A percentile compares a stretch with the other conserved stretches of the same genome.
phyloP scores from a whole-genome alignment of 257 asterid genomes.

The Thymus quinquecostatus region DNA sequence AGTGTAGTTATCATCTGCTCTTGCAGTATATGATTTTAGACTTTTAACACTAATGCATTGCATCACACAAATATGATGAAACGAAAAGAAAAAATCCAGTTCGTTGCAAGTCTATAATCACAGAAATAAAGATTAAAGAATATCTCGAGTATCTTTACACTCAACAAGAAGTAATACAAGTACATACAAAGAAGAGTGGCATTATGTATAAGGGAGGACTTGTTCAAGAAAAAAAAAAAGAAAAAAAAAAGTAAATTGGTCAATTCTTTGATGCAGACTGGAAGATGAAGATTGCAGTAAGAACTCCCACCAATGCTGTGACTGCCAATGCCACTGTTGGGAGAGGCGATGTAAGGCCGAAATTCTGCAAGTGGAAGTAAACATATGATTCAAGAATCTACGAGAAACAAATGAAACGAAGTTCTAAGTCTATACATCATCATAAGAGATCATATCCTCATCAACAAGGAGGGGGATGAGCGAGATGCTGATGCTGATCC shows the following conservation, averaged over 20 bases:
- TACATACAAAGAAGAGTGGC: conserved; percentile 5
- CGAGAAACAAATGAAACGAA: neutral
- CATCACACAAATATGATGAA: no score
- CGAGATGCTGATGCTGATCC: neutral
- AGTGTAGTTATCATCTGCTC: neutral
- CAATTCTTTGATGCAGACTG: conserved; percentile 78
- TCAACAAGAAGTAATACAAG: neutral
- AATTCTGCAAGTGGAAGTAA: conserved; percentile 39
- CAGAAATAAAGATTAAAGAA: neutral
- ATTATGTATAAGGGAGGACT: conserved; percentile 2
- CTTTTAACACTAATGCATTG: no score
- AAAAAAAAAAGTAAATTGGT: conserved; percentile 27
- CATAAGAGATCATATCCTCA: neutral
- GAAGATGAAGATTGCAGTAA: conserved; percentile 83
- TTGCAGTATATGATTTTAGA: neutral
- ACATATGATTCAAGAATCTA: neutral
- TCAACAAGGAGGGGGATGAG: neutral
- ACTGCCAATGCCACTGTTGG: conserved; percentile 64
- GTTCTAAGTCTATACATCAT: neutral
- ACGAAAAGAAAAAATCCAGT: no score
- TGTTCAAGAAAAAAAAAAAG: neutral
- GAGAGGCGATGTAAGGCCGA: conserved; percentile 48
- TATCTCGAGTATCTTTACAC: conserved; percentile 25
- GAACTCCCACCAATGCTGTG: conserved; percentile 75
- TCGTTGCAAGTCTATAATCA: neutral